Evolutionary conservation across 306 rosid species (phyloP).

Genomic region (Senna siamea): DNA sequence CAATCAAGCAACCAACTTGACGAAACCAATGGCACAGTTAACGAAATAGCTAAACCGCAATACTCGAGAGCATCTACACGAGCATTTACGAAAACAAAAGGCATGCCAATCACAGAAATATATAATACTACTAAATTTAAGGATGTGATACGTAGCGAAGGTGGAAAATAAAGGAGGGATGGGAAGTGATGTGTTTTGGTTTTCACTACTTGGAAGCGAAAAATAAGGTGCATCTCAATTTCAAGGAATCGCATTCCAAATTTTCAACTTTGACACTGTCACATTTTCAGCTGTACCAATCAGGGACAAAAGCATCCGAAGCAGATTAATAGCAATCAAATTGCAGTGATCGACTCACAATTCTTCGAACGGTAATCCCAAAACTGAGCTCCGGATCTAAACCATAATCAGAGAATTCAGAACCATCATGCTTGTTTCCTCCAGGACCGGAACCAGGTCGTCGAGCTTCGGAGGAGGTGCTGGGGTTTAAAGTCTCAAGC

Average conservation of each 20-base stretch:
- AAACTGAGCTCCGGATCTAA: slow-evolving; percentile 91
- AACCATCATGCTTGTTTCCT: slow-evolving; percentile 56
- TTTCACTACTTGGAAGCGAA: too few species aligned
- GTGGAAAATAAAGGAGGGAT: background rate
- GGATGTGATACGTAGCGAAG: background rate
- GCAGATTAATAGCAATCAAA: background rate
- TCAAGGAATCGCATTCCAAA: too few species aligned
- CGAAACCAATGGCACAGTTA: too few species aligned
- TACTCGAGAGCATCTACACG: too few species aligned
- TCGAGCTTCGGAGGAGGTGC: slow-evolving; percentile 41
- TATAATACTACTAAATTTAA: background rate
- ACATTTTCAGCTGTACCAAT: background rate
- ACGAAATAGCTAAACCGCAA: too few species aligned
- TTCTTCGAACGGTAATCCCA: slow-evolving; percentile 72
- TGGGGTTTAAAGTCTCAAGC: slow-evolving; percentile 76
- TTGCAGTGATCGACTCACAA: slow-evolving; percentile 60
- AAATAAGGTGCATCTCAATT: too few species aligned
- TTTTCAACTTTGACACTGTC: too few species aligned
- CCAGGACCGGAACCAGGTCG: slow-evolving; percentile 30
- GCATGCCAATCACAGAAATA: too few species aligned
- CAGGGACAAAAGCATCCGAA: background rate
- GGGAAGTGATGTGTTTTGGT: background rate
- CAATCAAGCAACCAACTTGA: too few species aligned
- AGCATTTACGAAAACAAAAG: too few species aligned
- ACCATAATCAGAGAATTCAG: slow-evolving; percentile 66